phyloP scores from a whole-genome alignment of 305 asterid species.

The Fraxinus paxiana region DNA sequence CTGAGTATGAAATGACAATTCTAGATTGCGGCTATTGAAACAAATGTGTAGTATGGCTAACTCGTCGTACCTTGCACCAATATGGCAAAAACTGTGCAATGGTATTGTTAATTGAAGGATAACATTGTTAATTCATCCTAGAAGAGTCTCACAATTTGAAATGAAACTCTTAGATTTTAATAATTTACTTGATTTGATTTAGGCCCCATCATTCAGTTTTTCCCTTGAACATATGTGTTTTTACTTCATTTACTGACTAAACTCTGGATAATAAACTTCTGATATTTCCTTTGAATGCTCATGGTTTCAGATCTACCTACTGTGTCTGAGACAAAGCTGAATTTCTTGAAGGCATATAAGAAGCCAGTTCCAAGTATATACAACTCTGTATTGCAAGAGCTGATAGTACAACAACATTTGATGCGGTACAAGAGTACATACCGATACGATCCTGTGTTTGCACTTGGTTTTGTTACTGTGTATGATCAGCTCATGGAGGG shows the following conservation, averaged over 20 bases:
- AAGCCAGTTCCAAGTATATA: constrained; percentile 90
- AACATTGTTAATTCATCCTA: not conserved
- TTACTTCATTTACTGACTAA: not conserved
- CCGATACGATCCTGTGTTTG: constrained; percentile 81
- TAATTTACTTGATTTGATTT: not conserved
- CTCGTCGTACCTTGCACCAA: not conserved
- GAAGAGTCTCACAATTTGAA: not conserved
- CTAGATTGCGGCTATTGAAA: not conserved
- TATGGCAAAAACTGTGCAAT: not conserved
- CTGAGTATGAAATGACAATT: not conserved
- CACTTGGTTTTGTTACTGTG: constrained; percentile 90
- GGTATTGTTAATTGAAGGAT: not conserved
- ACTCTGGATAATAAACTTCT: constrained; percentile 11
- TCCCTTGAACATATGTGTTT: not conserved
- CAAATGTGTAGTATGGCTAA: not conserved
- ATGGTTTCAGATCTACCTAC: constrained; percentile 70
- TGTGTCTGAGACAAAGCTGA: constrained; percentile 75
- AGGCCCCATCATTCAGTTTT: not conserved
- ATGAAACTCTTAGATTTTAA: not conserved
- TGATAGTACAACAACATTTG: constrained; percentile 91
- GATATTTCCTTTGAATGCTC: constrained; percentile 14
- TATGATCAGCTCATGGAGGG: constrained; percentile 96
- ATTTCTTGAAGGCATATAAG: constrained; percentile 80
- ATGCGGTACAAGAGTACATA: constrained; percentile 81
- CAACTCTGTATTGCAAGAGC: constrained; percentile 80